Evolutionary conservation across 1,284 basidiomycete species (phyloP), one percentile per base, ranked within the genome.

Genomic region (Golubevia pallescens): DNA sequence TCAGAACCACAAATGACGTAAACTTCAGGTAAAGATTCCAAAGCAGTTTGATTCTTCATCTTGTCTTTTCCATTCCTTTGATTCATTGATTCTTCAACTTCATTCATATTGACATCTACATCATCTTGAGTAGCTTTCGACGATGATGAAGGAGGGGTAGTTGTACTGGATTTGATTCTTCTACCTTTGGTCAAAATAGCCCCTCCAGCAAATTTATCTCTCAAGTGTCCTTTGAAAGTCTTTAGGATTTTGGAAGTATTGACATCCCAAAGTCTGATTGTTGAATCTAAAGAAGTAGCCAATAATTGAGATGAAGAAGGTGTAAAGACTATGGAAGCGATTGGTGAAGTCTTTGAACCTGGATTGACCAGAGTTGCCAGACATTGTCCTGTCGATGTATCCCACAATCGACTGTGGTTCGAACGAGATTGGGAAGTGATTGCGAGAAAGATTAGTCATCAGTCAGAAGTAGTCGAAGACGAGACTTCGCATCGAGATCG

Each of bases 221-320:
- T 79, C 20, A 13, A 32, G 42, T 84, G 78, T 0, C 63, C 72
- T 1, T 66, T 65, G 56, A 81, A 84, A 2, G 82, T 80, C 60
- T 83, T 83, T 60, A 84, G 68, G n/a, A 83, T 70, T 51, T 78
- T 74, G 5, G 65, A 61, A 57, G 79, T 81, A 51, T 72, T 73
- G 0, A 83, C 65, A 63, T 84, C 82, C 82, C 82, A 84, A 16
- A 84, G 72, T 1, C 82, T 57, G 16, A 83, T 61, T 3, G 71
- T 75, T 56, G 55, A 68, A 63, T 84, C 82, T n/a, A 85, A 62
- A 28, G 70, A 75, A 13, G 73, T 55, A 13, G 70, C 70, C n/a
- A 85, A 67, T 1, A 85, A 60, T 19, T 81, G 80, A 16, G 68
- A 58, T 14, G 71, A 71, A 10, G 66, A 70, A 1, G 82, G 81